These are phyloP conservation scores for Juncus inflexus DNA, from an alignment of 176 grass and related monocot species.

Conservation along the genomic window DNA sequence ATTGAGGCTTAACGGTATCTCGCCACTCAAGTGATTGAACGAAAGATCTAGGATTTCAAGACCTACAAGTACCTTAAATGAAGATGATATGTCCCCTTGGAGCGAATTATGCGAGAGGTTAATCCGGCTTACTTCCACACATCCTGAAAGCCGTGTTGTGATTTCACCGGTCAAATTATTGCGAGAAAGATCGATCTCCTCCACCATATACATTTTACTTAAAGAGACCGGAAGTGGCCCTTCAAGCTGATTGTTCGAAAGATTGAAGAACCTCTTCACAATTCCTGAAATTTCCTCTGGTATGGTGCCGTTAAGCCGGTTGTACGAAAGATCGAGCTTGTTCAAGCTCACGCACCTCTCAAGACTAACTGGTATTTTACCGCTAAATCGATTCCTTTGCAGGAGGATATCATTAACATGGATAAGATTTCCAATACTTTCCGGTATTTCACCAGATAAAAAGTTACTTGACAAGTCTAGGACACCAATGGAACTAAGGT, in stretches of 20 bases:
- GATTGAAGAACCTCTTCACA: slow-evolving; percentile 44
- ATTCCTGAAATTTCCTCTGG: slow-evolving; percentile 39
- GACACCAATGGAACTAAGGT: slow-evolving; percentile 35
- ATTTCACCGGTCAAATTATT: slow-evolving; percentile 57
- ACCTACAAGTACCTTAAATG: slow-evolving; percentile 33
- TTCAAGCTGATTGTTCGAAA: slow-evolving; percentile 59
- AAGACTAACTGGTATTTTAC: slow-evolving; percentile 56
- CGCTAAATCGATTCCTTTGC: slow-evolving; percentile 44
- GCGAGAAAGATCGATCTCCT: slow-evolving; percentile 58
- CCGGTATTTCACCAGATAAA: slow-evolving; percentile 50
- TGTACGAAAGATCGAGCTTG: slow-evolving; percentile 60
- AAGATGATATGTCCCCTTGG: slow-evolving; percentile 26
- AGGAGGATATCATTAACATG: slow-evolving; percentile 26
- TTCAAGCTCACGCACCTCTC: slow-evolving; percentile 13
- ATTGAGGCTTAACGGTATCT: slow-evolving; percentile 53
- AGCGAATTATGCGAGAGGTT: slow-evolving; percentile 77
- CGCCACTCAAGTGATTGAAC: slow-evolving; percentile 49
- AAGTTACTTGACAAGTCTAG: slow-evolving; percentile 53
- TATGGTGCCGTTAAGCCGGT: slow-evolving; percentile 43
- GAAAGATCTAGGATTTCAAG: slow-evolving; percentile 61
- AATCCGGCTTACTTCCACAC: slow-evolving; percentile 33
- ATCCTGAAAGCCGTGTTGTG: slow-evolving; percentile 29
- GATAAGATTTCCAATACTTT: slow-evolving; percentile 39
- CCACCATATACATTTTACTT: slow-evolving; percentile 41
- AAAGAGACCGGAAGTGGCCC: slow-evolving; percentile 44